phyloP scores from a whole-genome alignment of 768 basidiomycete species.

The Pleurotus cornucopiae region DNA sequence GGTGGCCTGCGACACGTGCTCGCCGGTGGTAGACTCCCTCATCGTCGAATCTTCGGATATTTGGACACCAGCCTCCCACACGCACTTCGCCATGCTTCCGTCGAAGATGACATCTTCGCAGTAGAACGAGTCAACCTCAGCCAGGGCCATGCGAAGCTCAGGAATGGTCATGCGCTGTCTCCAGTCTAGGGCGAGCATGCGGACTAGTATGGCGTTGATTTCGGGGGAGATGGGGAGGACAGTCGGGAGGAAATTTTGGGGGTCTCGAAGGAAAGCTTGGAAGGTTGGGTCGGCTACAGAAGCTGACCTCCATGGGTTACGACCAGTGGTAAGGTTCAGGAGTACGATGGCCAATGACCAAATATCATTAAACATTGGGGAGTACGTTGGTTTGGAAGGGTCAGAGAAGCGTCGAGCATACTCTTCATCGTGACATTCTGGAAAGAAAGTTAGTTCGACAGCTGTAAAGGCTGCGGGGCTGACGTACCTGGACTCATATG shows the following conservation, averaged over 20 bases:
- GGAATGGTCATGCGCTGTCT: conserved; percentile 43
- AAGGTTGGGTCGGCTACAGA: conserved; percentile 82
- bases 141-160: conserved; percentile 55
- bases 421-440: conserved; percentile 85
- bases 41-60: conserved; percentile 50
- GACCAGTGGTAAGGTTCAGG: conserved; percentile 89
- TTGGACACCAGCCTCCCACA: conserved; percentile 73
- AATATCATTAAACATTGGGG: conserved; percentile 85
- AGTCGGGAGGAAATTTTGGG: conserved; percentile 73
- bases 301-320: conserved; percentile 96
- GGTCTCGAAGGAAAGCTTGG: conserved; percentile 78
- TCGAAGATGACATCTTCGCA: conserved; percentile 74
- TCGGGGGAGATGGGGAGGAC: conserved; percentile 78
- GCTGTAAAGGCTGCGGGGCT: background rate
- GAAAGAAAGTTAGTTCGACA: conserved; percentile 16
- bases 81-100: conserved; percentile 73
- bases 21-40: conserved; percentile 35
- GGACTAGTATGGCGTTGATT: conserved; percentile 69
- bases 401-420: conserved; percentile 30
- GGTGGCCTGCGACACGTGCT: conserved; percentile 25
- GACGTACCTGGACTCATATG: conserved; percentile 91
- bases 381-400: conserved; percentile 59
- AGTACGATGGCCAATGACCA: conserved; percentile 98
- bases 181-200: conserved; percentile 73
- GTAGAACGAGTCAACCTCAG: conserved; percentile 61